Conservation (phyloP, 805 yeast species). For the Lipomyces mesembrius region DNA sequence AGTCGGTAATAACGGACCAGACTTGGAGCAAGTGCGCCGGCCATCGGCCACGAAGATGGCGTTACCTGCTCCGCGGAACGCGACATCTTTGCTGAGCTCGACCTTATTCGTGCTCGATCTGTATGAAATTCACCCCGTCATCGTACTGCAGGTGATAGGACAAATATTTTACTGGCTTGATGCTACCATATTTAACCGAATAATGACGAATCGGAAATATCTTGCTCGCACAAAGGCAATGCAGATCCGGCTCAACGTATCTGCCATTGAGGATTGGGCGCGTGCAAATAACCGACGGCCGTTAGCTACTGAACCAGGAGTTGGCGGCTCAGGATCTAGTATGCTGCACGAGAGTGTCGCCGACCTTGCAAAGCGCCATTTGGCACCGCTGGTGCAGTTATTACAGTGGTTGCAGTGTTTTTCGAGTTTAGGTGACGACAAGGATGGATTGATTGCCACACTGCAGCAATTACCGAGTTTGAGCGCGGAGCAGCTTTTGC, state of each 20-base stretch:
- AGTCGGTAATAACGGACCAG: not conserved
- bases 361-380: conserved; percentile 66
- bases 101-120: conserved; percentile 81
- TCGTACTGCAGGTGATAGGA: conserved; percentile 78
- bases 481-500: conserved; percentile 70
- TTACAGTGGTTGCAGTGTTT: conserved; percentile 91
- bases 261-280: conserved; percentile 92
- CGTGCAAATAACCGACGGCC: conserved; percentile 65
- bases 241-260: conserved; percentile 84
- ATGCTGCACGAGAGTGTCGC: conserved; percentile 35
- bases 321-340: conserved; percentile 28
- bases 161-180: conserved; percentile 81
- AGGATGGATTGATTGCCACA: conserved; percentile 48
- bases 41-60: conserved; percentile 80
- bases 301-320: conserved; percentile 41
- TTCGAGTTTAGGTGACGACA: conserved; percentile 64
- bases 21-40: conserved; percentile 55
- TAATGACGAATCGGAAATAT: conserved; percentile 68
- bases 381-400: conserved; percentile 75
- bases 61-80: conserved; percentile 74
- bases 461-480: conserved; percentile 65
- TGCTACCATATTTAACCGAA: conserved; percentile 69
- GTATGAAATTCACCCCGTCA: conserved; percentile 76
- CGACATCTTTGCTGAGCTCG: conserved; percentile 74
- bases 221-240: conserved; percentile 82